phyloP scores from a whole-genome alignment of 495 filamentous ascomycete genomes.

The Aspergillus olivimuriae region DNA sequence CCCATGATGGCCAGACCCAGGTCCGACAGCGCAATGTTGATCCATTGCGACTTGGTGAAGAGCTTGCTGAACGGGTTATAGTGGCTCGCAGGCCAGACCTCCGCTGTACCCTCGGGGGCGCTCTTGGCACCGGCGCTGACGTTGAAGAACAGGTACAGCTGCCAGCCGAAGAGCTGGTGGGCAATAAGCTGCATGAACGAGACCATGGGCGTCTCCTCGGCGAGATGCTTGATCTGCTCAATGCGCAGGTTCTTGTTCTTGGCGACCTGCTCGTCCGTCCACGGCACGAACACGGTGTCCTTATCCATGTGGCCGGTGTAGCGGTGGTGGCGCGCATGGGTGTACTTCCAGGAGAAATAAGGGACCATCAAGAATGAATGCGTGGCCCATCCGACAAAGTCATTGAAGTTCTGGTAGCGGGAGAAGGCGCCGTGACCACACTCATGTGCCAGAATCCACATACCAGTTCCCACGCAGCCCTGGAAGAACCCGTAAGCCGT shows the following conservation, averaged over 20 bases:
- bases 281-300: constrained; percentile 54
- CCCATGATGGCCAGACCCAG: constrained; percentile 45
- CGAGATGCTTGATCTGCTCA: constrained; percentile 36
- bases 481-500: constrained; percentile 64
- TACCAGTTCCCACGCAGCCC: constrained; percentile 69
- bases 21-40: constrained; percentile 54
- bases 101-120: constrained; percentile 32
- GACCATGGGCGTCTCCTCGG: constrained; percentile 52
- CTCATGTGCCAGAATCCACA: constrained; percentile 85
- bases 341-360: constrained; percentile 73
- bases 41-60: constrained; percentile 52
- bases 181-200: constrained; percentile 40
- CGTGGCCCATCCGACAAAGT: constrained; percentile 58
- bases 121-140: constrained; percentile 46
- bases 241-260: constrained; percentile 24
- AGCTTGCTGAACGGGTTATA: constrained; percentile 54
- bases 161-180: constrained; percentile 53
- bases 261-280: constrained; percentile 36
- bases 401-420: constrained; percentile 51
- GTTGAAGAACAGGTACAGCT: constrained; percentile 49
- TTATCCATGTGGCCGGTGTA: constrained; percentile 53
- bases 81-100: constrained; percentile 48
- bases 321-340: constrained; percentile 67
- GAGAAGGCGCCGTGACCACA: constrained; percentile 79
- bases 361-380: constrained; percentile 64